phyloP scores from a whole-genome alignment of 345 rosid species.

The Chamaenerion angustifolium region DNA sequence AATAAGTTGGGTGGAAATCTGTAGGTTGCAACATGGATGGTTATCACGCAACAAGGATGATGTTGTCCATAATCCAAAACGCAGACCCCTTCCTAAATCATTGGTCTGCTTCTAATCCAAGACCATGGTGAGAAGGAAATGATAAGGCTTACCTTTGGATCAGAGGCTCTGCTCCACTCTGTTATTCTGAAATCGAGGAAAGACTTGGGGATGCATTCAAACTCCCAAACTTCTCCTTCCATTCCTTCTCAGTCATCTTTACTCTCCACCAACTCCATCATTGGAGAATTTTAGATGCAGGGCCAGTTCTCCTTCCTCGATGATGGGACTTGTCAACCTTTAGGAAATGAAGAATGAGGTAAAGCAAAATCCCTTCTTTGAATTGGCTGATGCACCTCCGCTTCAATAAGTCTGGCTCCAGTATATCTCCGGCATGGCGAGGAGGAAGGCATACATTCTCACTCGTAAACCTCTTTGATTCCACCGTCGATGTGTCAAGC shows the following conservation, averaged over 20 bases:
- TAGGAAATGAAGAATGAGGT: too few relatives aligned
- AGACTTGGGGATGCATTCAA: conserved; percentile 44
- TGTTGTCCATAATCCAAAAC: conserved; percentile 62
- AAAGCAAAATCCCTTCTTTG: too few relatives aligned
- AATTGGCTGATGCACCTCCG: too few relatives aligned
- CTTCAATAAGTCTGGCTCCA: too few relatives aligned
- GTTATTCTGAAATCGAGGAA: conserved; percentile 51
- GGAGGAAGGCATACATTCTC: too few relatives aligned
- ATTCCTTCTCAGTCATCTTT: conserved; percentile 36
- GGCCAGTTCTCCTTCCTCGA: too few relatives aligned
- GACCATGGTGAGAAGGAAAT: conserved; percentile 90
- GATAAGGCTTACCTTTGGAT: conserved; percentile 87
- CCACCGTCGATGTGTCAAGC: too few relatives aligned
- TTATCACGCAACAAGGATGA: conserved; percentile 80
- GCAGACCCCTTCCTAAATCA: conserved; percentile 86
- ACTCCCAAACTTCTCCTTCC: conserved; percentile 34
- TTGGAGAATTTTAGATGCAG: too few relatives aligned
- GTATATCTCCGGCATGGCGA: too few relatives aligned
- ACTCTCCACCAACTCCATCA: conserved; percentile 17
- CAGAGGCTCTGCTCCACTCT: conserved; percentile 65
- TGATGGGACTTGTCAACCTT: too few relatives aligned
- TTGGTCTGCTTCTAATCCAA: conserved; percentile 81
- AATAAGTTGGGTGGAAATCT: too few relatives aligned
- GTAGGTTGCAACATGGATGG: conserved; percentile 37
- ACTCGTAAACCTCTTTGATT: too few relatives aligned